These are phyloP conservation scores for Penicillium sp. DNA, from an alignment of 2,329 filamentous ascomycete genomes.

Conservation along the genomic window DNA sequence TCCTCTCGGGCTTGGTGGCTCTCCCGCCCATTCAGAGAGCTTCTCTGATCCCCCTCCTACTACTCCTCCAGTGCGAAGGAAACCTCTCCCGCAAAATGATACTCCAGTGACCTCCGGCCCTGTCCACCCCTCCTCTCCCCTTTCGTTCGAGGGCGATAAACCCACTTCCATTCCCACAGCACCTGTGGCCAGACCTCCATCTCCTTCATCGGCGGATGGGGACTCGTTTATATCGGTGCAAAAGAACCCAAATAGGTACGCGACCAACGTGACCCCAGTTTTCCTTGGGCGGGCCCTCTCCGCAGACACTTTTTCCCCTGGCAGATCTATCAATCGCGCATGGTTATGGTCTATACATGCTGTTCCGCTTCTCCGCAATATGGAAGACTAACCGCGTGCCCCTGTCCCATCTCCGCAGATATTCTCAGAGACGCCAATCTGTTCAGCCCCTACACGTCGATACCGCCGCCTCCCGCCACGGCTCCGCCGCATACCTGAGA, in stretches of 20 bases:
- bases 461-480: conserved; percentile 25
- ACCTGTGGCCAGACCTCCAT: conserved; percentile 18
- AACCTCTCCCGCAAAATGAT: conserved; percentile 52
- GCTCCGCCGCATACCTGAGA: conserved; percentile 20
- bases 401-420: conserved; percentile 32
- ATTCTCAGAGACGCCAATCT: conserved; percentile 38
- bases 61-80: conserved; percentile 46
- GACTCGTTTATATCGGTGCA: conserved; percentile 31
- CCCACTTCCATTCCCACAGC: conserved; percentile 19
- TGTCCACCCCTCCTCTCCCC: conserved; percentile 24
- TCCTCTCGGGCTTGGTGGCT: conserved; percentile 15
- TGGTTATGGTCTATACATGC: conserved; percentile 23
- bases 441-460: conserved; percentile 34
- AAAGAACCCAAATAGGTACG: conserved; percentile 43
- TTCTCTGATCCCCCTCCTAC: conserved; percentile 29
- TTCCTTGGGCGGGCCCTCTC: conserved; percentile 8
- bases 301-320: conserved; percentile 2
- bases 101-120: conserved; percentile 36
- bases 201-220: conserved; percentile 27
- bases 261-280: conserved; percentile 4
- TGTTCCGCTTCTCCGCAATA: conserved; percentile 16
- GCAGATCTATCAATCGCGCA: conserved; percentile 4
- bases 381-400: conserved; percentile 28
- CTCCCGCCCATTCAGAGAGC: conserved; percentile 18
- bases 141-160: conserved; percentile 27